phyloP scores from a whole-genome alignment of 2,329 filamentous ascomycete species.

The Sporothrix luriei region DNA sequence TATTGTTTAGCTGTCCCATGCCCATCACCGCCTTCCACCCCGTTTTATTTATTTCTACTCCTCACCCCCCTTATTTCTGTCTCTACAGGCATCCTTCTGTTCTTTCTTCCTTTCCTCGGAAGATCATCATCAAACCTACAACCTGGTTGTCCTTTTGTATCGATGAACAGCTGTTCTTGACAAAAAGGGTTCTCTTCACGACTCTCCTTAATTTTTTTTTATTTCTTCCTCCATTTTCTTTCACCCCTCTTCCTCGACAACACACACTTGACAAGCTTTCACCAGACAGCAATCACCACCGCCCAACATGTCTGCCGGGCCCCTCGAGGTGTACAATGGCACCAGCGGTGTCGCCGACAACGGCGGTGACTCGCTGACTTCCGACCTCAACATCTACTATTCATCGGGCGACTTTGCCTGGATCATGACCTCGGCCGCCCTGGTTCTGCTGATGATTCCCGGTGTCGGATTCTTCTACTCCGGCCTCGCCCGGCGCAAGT shows the following conservation, averaged over 20 bases:
- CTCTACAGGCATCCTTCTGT: conserved; percentile 23
- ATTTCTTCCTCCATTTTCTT: neutral
- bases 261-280: neutral
- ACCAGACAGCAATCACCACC: conserved; percentile 4
- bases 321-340: conserved; percentile 52
- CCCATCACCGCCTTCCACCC: conserved; percentile 2
- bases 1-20: conserved; percentile 21
- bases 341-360: conserved; percentile 51
- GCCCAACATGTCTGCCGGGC: conserved; percentile 36
- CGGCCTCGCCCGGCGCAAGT: conserved; percentile 84
- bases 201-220: conserved; percentile 17
- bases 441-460: conserved; percentile 90
- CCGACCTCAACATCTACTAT: conserved; percentile 84
- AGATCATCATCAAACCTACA: conserved; percentile 18
- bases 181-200: conserved; percentile 15
- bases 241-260: neutral
- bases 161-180: conserved; percentile 18
- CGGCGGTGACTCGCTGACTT: conserved; percentile 58
- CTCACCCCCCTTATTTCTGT: conserved; percentile 20
- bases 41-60: conserved; percentile 27
- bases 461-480: conserved; percentile 96
- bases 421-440: conserved; percentile 77
- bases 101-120: conserved; percentile 9
- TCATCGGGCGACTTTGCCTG: conserved; percentile 78
- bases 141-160: neutral